Evolutionary conservation across 1,284 basidiomycete genomes (phyloP).

Genomic region (Cystobasidium slooffiae): DNA sequence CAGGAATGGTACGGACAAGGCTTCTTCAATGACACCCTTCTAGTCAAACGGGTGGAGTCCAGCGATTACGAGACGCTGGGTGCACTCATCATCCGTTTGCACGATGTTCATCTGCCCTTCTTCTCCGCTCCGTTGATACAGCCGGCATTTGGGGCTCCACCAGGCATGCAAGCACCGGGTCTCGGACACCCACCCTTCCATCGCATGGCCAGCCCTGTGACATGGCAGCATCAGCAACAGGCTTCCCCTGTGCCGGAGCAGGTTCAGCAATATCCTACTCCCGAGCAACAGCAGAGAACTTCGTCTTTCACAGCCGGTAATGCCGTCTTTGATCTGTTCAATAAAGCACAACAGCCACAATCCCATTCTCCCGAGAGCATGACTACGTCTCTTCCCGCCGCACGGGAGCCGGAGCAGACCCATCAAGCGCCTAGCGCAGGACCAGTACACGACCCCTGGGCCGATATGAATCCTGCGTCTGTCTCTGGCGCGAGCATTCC

Average conservation of each 20-base stretch:
- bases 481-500: neutral
- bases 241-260: neutral
- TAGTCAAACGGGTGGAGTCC: slow-evolving; percentile 58
- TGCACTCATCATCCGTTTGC: slow-evolving; percentile 54
- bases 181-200: slow-evolving; percentile 32
- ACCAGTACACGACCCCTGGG: slow-evolving; percentile 38
- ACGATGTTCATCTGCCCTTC: slow-evolving; percentile 56
- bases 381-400: neutral
- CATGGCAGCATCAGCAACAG: slow-evolving; percentile 36
- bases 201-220: slow-evolving; percentile 31
- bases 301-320: slow-evolving; percentile 14
- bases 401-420: neutral
- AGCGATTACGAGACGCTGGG: slow-evolving; percentile 57
- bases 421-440: neutral
- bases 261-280: neutral
- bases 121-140: slow-evolving; percentile 50
- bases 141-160: slow-evolving; percentile 15
- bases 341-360: neutral
- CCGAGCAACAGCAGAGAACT: neutral
- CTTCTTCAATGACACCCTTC: slow-evolving; percentile 84
- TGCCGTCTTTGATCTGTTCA: slow-evolving; percentile 25
- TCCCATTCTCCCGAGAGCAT: slow-evolving; percentile 12
- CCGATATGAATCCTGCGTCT: slow-evolving; percentile 21
- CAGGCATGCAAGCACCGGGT: slow-evolving; percentile 29
- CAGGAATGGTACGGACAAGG: slow-evolving; percentile 93